A percentile compares a stretch with the other conserved stretches of the same genome.
Conservation (phyloP, 768 basidiomycete genomes). For the Paxillus involutus region DNA sequence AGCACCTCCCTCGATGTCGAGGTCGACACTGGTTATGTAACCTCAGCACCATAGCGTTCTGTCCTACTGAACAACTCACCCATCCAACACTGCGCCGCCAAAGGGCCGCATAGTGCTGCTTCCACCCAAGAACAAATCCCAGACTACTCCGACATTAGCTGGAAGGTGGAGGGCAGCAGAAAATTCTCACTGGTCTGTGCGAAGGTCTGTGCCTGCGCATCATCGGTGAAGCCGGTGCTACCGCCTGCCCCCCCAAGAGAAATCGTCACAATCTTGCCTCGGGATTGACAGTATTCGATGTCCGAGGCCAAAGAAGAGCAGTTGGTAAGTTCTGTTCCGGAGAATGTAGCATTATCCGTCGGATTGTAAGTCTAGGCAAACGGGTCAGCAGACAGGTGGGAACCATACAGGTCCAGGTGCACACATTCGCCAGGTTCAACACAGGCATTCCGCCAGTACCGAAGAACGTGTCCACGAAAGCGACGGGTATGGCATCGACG, state of each 20-base stretch:
- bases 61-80: conserved; percentile 31
- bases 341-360: conserved; percentile 38
- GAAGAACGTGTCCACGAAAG: conserved; percentile 70
- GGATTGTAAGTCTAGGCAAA: conserved; percentile 40
- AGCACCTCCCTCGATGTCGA: conserved; percentile 74
- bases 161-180: neutral
- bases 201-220: conserved; percentile 37
- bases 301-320: too few relatives aligned
- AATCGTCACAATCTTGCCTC: too few relatives aligned
- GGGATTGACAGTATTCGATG: too few relatives aligned
- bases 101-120: conserved; percentile 43
- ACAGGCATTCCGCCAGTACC: conserved; percentile 60
- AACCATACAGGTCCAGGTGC: conserved; percentile 7
- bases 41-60: neutral
- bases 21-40: conserved; percentile 49
- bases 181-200: conserved; percentile 17
- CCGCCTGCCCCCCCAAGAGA: conserved; percentile 45
- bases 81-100: conserved; percentile 45
- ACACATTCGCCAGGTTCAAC: conserved; percentile 68
- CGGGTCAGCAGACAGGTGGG: neutral
- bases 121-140: conserved; percentile 50
- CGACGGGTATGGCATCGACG: conserved; percentile 67
- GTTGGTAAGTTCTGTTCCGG: too few relatives aligned
- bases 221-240: conserved; percentile 37
- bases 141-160: conserved; percentile 28